These are phyloP conservation scores for Monascus purpureus DNA, from an alignment of 495 filamentous ascomycete species.

Conservation along the genomic window DNA sequence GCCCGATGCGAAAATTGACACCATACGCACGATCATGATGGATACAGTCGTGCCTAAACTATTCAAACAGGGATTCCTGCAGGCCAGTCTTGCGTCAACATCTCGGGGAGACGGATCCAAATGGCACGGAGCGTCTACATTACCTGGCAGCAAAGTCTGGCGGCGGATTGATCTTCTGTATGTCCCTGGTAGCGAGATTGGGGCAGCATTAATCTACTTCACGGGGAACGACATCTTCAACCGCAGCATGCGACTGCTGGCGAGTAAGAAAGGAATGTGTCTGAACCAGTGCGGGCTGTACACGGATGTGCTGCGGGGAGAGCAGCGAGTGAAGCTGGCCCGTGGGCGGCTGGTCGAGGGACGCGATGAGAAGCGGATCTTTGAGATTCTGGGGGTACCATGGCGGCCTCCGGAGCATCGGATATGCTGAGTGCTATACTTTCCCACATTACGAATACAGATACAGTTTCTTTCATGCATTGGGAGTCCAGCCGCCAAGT, in stretches of 20 bases:
- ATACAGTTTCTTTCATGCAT: conserved; percentile 1
- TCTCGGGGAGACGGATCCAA: conserved; percentile 42
- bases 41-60: conserved; percentile 50
- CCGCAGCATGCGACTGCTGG: conserved; percentile 68
- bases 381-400: conserved; percentile 71
- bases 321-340: conserved; percentile 47
- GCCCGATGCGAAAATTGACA: conserved; percentile 35
- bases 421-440: conserved; percentile 51
- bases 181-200: conserved; percentile 67
- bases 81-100: conserved; percentile 34
- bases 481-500: too few relatives aligned
- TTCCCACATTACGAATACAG: too few relatives aligned
- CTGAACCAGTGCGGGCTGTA: conserved; percentile 80
- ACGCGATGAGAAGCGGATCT: conserved; percentile 68
- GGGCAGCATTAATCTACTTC: conserved; percentile 88
- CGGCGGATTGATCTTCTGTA: conserved; percentile 78
- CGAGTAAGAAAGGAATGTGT: conserved; percentile 71
- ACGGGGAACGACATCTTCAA: conserved; percentile 98
- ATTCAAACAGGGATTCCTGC: conserved; percentile 45
- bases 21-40: conserved; percentile 50
- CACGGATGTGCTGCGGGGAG: conserved; percentile 53
- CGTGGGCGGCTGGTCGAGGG: conserved; percentile 63
- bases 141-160: conserved; percentile 48
- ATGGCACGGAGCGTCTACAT: conserved; percentile 78
- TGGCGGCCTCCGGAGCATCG: conserved; percentile 76